Conservation (phyloP, 257 asterid genomes). For the Petunia secreta region DNA sequence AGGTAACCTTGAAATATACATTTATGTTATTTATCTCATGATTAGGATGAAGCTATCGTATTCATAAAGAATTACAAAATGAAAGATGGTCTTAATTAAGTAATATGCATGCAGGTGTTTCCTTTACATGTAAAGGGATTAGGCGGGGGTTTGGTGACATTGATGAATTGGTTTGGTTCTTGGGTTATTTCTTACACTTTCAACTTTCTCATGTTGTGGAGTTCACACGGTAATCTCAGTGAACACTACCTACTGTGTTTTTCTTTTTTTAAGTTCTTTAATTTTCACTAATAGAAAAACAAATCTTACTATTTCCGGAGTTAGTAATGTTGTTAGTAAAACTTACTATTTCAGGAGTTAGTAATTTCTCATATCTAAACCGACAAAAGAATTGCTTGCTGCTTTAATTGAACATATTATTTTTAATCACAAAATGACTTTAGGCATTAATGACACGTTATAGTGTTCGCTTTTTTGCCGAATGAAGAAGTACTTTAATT, state of each 20-base stretch:
- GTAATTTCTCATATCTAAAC: too few species aligned
- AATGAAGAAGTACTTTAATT: too few species aligned
- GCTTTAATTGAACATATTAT: too few species aligned
- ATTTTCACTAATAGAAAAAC: too few species aligned
- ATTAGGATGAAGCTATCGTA: too few species aligned
- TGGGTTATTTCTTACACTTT: conserved; percentile 39
- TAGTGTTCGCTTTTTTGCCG: too few species aligned
- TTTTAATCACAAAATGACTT: too few species aligned
- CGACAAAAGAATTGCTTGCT: too few species aligned
- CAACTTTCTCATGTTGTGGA: conserved; percentile 39
- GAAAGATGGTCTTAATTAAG: background rate
- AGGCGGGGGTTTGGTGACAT: conserved; percentile 35
- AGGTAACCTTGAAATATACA: conserved; percentile 25
- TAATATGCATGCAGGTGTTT: conserved; percentile 28
- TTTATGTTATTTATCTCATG: background rate
- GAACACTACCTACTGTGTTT: background rate
- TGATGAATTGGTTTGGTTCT: conserved; percentile 37
- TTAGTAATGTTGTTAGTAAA: too few species aligned
- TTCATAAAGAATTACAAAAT: too few species aligned
- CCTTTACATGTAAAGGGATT: conserved; percentile 35
- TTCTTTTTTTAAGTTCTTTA: background rate
- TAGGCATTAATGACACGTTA: too few species aligned
- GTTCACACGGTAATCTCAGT: conserved; percentile 27
- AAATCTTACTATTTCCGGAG: background rate
- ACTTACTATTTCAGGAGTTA: background rate